phyloP scores from a whole-genome alignment of 352 stramenopile genomes.

The Salisapilia sapeloensis region DNA sequence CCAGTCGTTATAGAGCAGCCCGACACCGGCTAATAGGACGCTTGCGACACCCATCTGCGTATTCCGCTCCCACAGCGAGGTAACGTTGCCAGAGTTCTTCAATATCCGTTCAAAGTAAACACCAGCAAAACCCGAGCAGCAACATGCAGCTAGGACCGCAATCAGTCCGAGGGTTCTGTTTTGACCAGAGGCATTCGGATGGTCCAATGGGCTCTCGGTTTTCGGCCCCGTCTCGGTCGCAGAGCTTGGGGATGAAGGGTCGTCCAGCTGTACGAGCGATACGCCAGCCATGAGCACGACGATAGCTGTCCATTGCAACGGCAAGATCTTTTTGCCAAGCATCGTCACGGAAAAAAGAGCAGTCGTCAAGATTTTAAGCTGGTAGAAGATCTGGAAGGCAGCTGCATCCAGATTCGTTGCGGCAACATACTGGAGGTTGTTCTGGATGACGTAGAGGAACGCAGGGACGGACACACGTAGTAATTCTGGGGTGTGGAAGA shows the following conservation, averaged over 20 bases:
- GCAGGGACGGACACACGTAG: constrained; percentile 59
- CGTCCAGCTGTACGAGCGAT: constrained; percentile 59
- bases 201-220: not conserved
- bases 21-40: constrained; percentile 30
- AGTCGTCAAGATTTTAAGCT: constrained; percentile 81
- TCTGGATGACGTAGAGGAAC: constrained; percentile 69
- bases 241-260: constrained; percentile 3
- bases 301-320: constrained; percentile 66
- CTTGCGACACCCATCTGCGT: constrained; percentile 71
- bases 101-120: constrained; percentile 83
- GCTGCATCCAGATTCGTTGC: constrained; percentile 66
- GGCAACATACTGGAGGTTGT: constrained; percentile 73
- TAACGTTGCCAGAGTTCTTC: constrained; percentile 37
- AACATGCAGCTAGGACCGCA: constrained; percentile 46
- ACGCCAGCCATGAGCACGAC: constrained; percentile 68
- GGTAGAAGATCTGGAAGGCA: constrained; percentile 71
- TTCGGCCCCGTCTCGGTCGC: constrained; percentile 3
- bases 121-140: constrained; percentile 69
- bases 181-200: constrained; percentile 8
- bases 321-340: constrained; percentile 44
- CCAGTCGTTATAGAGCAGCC: constrained; percentile 45
- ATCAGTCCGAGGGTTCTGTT: constrained; percentile 51
- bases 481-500: constrained; percentile 46
- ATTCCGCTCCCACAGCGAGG: constrained; percentile 68
- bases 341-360: constrained; percentile 74